Evolutionary conservation across 768 basidiomycete species (phyloP), one percentile per base, ranked within the genome.

Genomic region (Pleurotus ostreatus): DNA sequence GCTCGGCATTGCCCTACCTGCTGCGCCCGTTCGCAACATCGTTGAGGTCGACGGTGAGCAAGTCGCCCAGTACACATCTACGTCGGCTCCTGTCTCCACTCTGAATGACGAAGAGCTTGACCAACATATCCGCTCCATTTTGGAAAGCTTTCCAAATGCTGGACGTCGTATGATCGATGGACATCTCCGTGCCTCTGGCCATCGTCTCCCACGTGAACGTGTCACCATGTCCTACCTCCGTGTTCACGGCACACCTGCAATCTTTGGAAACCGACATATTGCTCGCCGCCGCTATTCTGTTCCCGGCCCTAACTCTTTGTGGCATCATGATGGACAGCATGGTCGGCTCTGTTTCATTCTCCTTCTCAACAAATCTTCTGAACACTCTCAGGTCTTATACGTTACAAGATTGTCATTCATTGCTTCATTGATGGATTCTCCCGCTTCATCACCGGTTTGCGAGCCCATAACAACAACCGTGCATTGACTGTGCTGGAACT

Each of bases 261-360:
- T 39, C 26, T 70, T 69, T 58, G 45, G 61, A 11, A 45, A 43
- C 1, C 58, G 59, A 4, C 57, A 25, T 2, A 70, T 71, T 7
- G 38, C 49, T 11, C 52, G 63, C 1, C 16, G 62, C 20, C 49
- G 15, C 15, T 73, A 74, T 48, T 25, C 22, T 7, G 70, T 72
- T 3, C 59, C 70, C 2, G 69, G 69, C 1, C 62, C 62, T 2
- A 71, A 70, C 49, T 61, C 66, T 1, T 61, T 72, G 8, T 69
- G 65, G 66, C 70, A 73, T 51, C 64, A 68, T 57, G 71, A 73
- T 54, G 71, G 70, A 0, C 68, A 73, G 45, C 71, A 71, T 57
- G 68, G 68, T 64, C 48, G 4, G 56, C 12, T 40, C n/a, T 52
- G 2, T 43, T 15, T 12, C 5, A 34, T 6, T 11, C 23, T 15